phyloP scores from a whole-genome alignment of 1,139 yeast species.

The Pichia norvegensis region DNA sequence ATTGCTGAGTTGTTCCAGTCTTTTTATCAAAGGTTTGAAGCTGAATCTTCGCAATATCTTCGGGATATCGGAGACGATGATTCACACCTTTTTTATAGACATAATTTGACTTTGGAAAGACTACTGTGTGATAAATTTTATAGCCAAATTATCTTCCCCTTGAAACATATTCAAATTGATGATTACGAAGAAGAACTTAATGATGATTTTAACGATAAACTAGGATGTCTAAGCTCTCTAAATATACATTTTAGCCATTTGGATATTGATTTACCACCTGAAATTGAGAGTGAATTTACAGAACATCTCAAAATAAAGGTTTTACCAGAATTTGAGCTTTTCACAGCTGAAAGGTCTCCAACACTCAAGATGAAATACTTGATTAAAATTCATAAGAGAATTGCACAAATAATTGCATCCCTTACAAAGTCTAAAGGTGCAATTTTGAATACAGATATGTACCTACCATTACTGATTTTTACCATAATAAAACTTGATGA shows the following conservation, averaged over 20 bases:
- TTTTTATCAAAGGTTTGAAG: constrained; percentile 37
- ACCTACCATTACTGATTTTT: constrained; percentile 48
- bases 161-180: constrained; percentile 24
- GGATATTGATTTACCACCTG: constrained; percentile 24
- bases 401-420: constrained; percentile 29
- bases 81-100: constrained; percentile 24
- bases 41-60: constrained; percentile 21
- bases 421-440: constrained; percentile 19
- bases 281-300: constrained; percentile 19
- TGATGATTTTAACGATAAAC: constrained; percentile 21
- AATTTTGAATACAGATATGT: constrained; percentile 39
- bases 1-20: constrained; percentile 46
- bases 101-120: constrained; percentile 34
- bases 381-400: constrained; percentile 30
- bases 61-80: constrained; percentile 25
- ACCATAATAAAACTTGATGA: constrained; percentile 39
- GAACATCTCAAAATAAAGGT: constrained; percentile 16
- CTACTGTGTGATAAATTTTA: constrained; percentile 35
- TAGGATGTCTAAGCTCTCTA: constrained; percentile 21
- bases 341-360: constrained; percentile 34
- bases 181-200: constrained; percentile 23
- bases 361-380: constrained; percentile 33
- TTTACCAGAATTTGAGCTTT: constrained; percentile 26
- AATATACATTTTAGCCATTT: constrained; percentile 20
- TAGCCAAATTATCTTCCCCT: constrained; percentile 31